These are phyloP conservation scores for Carex littledalei DNA, from an alignment of 176 grass and related monocot species.

Conservation along the genomic window DNA sequence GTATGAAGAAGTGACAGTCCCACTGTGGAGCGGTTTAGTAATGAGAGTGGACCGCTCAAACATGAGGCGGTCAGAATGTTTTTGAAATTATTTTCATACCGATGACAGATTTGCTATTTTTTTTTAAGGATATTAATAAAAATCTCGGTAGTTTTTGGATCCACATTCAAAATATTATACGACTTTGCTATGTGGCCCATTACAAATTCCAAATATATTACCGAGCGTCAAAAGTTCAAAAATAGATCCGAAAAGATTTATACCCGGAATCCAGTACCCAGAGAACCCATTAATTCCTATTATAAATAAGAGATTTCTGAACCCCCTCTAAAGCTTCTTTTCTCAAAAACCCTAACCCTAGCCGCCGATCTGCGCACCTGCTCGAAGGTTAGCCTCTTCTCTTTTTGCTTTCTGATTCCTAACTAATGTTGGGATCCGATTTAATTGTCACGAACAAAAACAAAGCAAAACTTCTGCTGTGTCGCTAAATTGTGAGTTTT, in stretches of 20 bases:
- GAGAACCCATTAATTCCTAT: background rate
- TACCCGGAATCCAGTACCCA: background rate
- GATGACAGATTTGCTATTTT: too few relatives aligned
- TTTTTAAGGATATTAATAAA: too few relatives aligned
- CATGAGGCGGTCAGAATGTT: too few relatives aligned
- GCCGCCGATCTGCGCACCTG: slow-evolving; percentile 21
- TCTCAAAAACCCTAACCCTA: slow-evolving; percentile 15
- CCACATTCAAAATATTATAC: too few relatives aligned
- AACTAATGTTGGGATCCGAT: background rate
- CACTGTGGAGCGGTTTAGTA: too few relatives aligned
- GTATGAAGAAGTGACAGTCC: too few relatives aligned
- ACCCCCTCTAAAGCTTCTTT: background rate
- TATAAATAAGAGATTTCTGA: background rate
- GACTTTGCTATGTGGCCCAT: background rate
- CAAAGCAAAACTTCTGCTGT: background rate
- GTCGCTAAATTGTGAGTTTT: background rate
- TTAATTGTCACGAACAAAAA: background rate
- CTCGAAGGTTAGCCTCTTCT: background rate
- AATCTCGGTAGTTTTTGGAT: too few relatives aligned
- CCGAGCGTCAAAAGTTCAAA: background rate
- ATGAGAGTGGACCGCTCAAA: too few relatives aligned
- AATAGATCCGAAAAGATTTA: background rate
- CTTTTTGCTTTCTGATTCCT: background rate
- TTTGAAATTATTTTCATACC: too few relatives aligned
- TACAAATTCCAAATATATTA: background rate